These are phyloP conservation scores for Haplosporangium sp. DNA, from an alignment of 371 early-diverging fungal genomes.

Conservation along the genomic window DNA sequence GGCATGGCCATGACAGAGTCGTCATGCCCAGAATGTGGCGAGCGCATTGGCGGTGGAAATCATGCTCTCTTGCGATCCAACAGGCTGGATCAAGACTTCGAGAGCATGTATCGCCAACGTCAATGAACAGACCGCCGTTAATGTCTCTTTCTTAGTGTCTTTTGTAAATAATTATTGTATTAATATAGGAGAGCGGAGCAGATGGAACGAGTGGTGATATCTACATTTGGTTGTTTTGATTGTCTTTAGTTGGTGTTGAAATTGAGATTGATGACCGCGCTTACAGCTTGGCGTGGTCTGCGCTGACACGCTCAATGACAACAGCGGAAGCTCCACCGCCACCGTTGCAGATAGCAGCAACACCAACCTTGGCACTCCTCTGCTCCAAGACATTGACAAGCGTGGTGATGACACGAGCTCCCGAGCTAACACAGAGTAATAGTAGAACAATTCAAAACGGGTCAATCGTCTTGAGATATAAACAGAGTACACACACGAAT, in stretches of 20 bases:
- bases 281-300: constrained; percentile 48
- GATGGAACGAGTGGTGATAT: too few relatives aligned
- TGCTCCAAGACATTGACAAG: constrained; percentile 79
- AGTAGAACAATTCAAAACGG: not conserved
- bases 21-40: constrained; percentile 19
- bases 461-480: not conserved
- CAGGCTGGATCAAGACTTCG: constrained; percentile 12
- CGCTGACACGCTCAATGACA: constrained; percentile 78
- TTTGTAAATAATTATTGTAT: too few relatives aligned
- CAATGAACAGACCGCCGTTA: too few relatives aligned
- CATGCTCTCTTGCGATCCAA: constrained; percentile 14
- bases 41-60: constrained; percentile 3
- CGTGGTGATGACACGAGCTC: constrained; percentile 93
- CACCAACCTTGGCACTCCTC: constrained; percentile 83
- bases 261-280: too few relatives aligned
- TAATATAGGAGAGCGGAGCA: too few relatives aligned
- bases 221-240: too few relatives aligned
- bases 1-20: constrained; percentile 15
- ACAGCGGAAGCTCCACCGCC: constrained; percentile 95
- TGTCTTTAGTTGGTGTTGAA: too few relatives aligned
- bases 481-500: not conserved
- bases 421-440: constrained; percentile 63
- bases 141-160: too few relatives aligned
- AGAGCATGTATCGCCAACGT: constrained; percentile 2
- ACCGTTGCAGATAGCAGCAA: constrained; percentile 96